A percentile compares a stretch with the other conserved stretches of the same genome.
These are phyloP conservation scores for Wickerhamiella vanderwaltii DNA, from an alignment of 805 yeast genomes.

Conservation along the genomic window DNA sequence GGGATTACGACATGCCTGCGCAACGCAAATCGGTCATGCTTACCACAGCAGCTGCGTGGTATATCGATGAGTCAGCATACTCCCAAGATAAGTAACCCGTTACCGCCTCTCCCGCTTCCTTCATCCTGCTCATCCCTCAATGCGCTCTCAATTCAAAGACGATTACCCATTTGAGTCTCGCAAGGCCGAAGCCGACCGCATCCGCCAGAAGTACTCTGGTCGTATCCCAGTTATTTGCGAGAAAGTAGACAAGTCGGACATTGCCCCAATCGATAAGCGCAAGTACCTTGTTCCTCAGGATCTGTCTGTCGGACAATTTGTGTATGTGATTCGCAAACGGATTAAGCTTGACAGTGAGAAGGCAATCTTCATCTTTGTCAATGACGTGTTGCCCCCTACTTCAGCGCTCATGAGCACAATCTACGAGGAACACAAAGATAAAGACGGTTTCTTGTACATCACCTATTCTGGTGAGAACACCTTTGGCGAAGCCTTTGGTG, in stretches of 20 bases:
- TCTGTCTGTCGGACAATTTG: slow-evolving; percentile 94
- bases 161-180: slow-evolving; percentile 93
- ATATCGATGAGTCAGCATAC: slow-evolving; percentile 5
- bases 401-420: slow-evolving; percentile 93
- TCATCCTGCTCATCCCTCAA: slow-evolving; percentile 24
- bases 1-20: too few relatives aligned
- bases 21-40: too few relatives aligned
- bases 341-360: slow-evolving; percentile 92
- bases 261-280: slow-evolving; percentile 92
- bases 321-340: slow-evolving; percentile 91
- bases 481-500: slow-evolving; percentile 51
- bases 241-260: slow-evolving; percentile 90
- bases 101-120: background rate
- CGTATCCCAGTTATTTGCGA: slow-evolving; percentile 96
- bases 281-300: slow-evolving; percentile 94
- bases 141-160: slow-evolving; percentile 91
- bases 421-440: slow-evolving; percentile 94
- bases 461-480: slow-evolving; percentile 97
- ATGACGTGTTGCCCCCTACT: slow-evolving; percentile 94
- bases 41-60: too few relatives aligned
- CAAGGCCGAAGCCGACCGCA: slow-evolving; percentile 87
- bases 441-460: slow-evolving; percentile 93
- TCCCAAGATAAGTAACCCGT: slow-evolving; percentile 8
- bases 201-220: slow-evolving; percentile 76
- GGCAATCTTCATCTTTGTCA: slow-evolving; percentile 94